Base-by-base conservation (phyloP, 768 basidiomycete species). In the Collybia sp. region DNA sequence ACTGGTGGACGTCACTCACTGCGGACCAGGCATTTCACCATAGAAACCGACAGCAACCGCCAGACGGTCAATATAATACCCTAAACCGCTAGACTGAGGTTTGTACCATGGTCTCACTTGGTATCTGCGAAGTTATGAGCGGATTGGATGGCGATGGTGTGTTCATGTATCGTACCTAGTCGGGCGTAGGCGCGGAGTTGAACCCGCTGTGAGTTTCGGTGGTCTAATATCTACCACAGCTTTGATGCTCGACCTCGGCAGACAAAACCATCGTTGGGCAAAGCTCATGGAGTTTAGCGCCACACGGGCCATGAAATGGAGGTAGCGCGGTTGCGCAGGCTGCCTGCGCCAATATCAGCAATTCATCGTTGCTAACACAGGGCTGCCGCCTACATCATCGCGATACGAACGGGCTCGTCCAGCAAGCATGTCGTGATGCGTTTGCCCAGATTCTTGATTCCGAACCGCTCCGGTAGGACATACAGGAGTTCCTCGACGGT, bases 101-200 rank as follows among this genome's bases (percentile, higher is more conserved):
- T 67, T 72, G 51, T 79, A 79, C 75, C 76, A 77, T 16, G 76
- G 76, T 42, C 57, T 58, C 4, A 65, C 56, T 18, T 62, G 52
- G 43, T 48, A 72, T 51, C 69, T 69, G 46, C 12, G 25, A 18
- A 37, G 3, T 10, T 10, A 37, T 37, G n/a, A 38, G 13, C 10
- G 32, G 37, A 35, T 6, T 46, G n/a, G 25, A 18, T 6, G 36
- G 30, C 35, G 10, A 13, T 37, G 15, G 33, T 34, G 10, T 15
- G 10, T n/a, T 37, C 35, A 37, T 10, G 35, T 3, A n/a, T 37
- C 10, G 35, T n/a, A 37, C 35, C n/a, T 18, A 18, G 35, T 18
- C 6, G 35, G n/a, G 10, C 17, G 35, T n/a, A 37, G 35, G 17
- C 35, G 35, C 10, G 13, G 35, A 18, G 17, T 37, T 13, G 10